phyloP scores from a whole-genome alignment of 2,329 filamentous ascomycete genomes.

The Penicillium sp. region DNA sequence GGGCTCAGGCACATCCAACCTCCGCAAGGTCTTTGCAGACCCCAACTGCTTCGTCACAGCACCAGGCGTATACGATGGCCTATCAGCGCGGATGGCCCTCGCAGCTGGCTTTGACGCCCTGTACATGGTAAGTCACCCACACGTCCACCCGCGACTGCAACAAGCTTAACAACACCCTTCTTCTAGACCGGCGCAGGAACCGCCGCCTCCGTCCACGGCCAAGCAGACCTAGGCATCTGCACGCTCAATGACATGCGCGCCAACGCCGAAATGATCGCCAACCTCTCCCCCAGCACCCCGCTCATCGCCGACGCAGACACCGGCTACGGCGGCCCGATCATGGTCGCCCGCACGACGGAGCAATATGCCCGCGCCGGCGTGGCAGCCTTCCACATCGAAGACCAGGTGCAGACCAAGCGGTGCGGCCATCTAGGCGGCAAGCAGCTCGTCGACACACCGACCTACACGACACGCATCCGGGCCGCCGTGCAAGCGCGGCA shows the following conservation, averaged over 20 bases:
- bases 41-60: conserved; percentile 45
- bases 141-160: background rate
- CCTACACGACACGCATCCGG: conserved; percentile 41
- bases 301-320: conserved; percentile 59
- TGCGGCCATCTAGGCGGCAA: conserved; percentile 47
- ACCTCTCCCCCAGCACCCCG: conserved; percentile 51
- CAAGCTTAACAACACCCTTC: background rate
- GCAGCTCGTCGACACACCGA: conserved; percentile 39
- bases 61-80: conserved; percentile 56
- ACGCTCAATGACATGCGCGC: conserved; percentile 56
- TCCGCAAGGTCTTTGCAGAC: conserved; percentile 38
- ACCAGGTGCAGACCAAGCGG: conserved; percentile 53
- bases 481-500: conserved; percentile 40
- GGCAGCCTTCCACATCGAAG: conserved; percentile 60
- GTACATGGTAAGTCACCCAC: conserved; percentile 49
- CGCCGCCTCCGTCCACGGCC: conserved; percentile 51
- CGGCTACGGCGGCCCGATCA: conserved; percentile 55
- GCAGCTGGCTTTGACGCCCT: conserved; percentile 52
- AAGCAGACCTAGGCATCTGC: conserved; percentile 54
- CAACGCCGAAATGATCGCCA: conserved; percentile 58
- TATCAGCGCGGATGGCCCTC: conserved; percentile 53
- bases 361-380: conserved; percentile 57
- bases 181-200: conserved; percentile 53
- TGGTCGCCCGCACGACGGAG: conserved; percentile 52
- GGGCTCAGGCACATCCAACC: conserved; percentile 31